Evolutionary conservation across 2,329 filamentous ascomycete genomes (phyloP), one percentile per base, ranked within the genome.

Genomic region (Plectosphaerella sp.): DNA sequence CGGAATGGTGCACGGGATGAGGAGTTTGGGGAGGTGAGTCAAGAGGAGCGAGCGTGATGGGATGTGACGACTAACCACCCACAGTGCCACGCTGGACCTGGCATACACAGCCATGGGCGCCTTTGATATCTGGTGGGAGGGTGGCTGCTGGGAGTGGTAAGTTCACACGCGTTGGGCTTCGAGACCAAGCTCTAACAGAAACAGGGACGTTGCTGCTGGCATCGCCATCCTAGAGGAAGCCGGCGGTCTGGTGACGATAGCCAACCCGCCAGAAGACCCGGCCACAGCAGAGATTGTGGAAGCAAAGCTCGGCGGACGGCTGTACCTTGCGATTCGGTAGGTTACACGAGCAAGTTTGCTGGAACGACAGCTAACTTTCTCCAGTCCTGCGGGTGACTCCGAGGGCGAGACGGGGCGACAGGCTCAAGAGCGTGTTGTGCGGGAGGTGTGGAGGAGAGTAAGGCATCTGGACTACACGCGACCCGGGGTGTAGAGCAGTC

Each of bases 61-160:
- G 2, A 15, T 33, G 4, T 2, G 16, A 25, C 11, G 24, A 42
- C 12, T 50, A 33, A 52, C 12, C 35, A 25, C 14, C 6, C 2
- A 8, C 4, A 87, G 86, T 62, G 88, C 88, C 9, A 89, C 88
- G 2, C 64, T 91, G 50, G 88, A 91, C 66, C 68, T 91, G 47
- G 87, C 87, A 0, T 91, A 91, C 64, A 82, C 83, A 10, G 88
- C 88, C 12, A 88, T 88, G 78, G 88, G 88, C 0, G 75, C 83
- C 0, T 85, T 91, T 58, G 88, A 91, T 67, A 89, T 91, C 11
- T 91, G 88, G 87, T 91, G 87, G 87, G 87, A 91, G 64, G 88
- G 87, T 3, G 87, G 87, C 0, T 90, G 87, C 61, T 90, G 87
- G 87, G 88, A 91, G 67, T 91, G 88, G 84, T 85, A 60, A 58